Base-by-base conservation (phyloP, 129 eudicot genomes). In the Lactuca saligna region DNA sequence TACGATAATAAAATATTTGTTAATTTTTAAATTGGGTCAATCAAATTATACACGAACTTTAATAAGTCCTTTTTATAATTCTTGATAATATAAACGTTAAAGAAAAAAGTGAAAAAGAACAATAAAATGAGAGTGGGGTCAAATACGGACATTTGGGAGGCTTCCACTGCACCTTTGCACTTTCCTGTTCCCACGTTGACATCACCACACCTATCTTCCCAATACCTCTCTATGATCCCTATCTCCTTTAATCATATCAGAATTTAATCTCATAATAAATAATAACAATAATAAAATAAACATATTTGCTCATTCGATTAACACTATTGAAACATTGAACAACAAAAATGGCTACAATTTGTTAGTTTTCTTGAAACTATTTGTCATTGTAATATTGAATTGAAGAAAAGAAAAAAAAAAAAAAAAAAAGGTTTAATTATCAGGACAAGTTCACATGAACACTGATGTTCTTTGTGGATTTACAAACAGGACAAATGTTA, bases 381-480 rank as follows among this genome's bases (percentile, higher is more conserved):
- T 59, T 74, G 72, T 74, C 58, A 74, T 13, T 56, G 72, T 74
- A 29, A 63, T 39, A 63, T 29, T 17, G 57, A 46, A 57, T 0
- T 3, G 38, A 57, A 11, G 15, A 54, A 37, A 14, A 29, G 0
- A 17, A 3, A 70, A 46, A 46, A 46, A 46, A 9, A 42, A 42
- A 17, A 3, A 70, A 46, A 46, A 46, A 46, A 9, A 42, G 9
- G 2, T 25, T 25, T 4, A 14, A 59, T 53, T 54, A 83, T 17
- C 78, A 78, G 56, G 87, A 83, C 80, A 88, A 42, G 76, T 85
- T 91, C 34, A 91, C 97, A 78, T 91, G 96, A 74, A 91, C 85
- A 68, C 88, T 91, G 34, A 85, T 87, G 69, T 76, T 86, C 72
- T 88, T 88, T 53, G 79, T 51, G 66, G 85, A 78, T 79, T 80